Evolutionary conservation across 2,329 filamentous ascomycete species (phyloP), one percentile per base, ranked within the genome.

Genomic region (Emergomyces africanus): DNA sequence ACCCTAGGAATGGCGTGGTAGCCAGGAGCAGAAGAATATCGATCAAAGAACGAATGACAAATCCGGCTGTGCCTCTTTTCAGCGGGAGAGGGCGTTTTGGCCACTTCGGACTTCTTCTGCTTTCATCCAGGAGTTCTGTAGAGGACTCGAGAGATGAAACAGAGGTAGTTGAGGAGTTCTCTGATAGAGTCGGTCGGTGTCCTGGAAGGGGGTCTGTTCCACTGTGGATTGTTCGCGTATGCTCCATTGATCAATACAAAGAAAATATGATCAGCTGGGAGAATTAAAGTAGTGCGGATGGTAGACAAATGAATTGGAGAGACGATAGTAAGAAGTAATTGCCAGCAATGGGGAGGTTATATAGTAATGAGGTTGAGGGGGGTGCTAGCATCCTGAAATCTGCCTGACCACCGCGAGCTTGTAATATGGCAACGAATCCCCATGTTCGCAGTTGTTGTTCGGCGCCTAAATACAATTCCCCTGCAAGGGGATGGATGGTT

Each of bases 1-100:
- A 48, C 33, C 51, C 12, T 25, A 60, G 35, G 28, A 62, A 60
- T 18, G 60, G 60, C 33, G 48, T 23, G 8, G 58, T 56, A 18
- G 55, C 54, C 9, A 50, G 46, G 1, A 60, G 18, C 4, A 54
- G 48, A 25, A 60, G 1, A 5, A 53, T 8, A 44, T 61, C 58
- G 50, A 54, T 42, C n/a, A 37, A 54, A n/a, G 18, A 35, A 33
- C 23, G 23, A 41, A 54, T 2, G 33, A 33, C 4, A 33, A 50
- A 50, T 18, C 48, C 48, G 18, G 18, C 2, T 33, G 14, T 10
- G 12, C 6, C 25, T 18, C 23, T 49, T n/a, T 33, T 50, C 8
- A 50, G 28, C 2, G 48, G 25, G 15, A n/a, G 14, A 18, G 25
- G 48, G 5, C 48, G 25, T 33, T 33, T 28, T 14, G 48, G 48